Conservation (phyloP, 768 basidiomycete species). For the Hydnomerulius pinastri region DNA sequence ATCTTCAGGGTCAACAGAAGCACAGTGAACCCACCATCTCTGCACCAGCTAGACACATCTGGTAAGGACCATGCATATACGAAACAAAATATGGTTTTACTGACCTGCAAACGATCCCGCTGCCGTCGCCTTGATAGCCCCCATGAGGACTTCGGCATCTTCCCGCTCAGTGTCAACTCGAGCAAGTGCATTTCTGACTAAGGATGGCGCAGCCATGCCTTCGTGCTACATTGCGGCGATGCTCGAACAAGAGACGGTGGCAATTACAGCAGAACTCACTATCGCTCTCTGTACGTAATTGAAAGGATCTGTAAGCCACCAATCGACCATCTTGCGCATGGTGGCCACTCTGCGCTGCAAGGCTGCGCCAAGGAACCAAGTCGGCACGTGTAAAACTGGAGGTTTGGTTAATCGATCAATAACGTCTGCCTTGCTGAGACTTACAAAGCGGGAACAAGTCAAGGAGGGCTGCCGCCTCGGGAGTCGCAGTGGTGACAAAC, state of each 20-base stretch:
- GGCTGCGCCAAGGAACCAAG: slow-evolving; percentile 13
- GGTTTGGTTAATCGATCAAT: neutral
- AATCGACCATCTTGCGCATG: neutral
- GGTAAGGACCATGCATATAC: too few relatives aligned
- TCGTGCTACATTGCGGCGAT: too few relatives aligned
- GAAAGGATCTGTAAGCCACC: slow-evolving; percentile 9
- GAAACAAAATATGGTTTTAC: neutral
- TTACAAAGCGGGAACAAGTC: slow-evolving; percentile 1
- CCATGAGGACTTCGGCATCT: neutral
- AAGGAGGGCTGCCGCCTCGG: neutral
- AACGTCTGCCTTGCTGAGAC: neutral
- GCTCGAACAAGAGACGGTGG: too few relatives aligned
- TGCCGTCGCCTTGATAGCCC: slow-evolving; percentile 3
- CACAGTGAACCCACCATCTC: too few relatives aligned
- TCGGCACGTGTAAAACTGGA: slow-evolving; percentile 7
- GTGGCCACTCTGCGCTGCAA: slow-evolving; percentile 1
- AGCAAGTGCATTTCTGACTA: neutral
- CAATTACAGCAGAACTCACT: too few relatives aligned
- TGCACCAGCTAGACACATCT: too few relatives aligned
- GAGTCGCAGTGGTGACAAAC: neutral
- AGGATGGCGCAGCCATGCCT: neutral
- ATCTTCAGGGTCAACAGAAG: too few relatives aligned
- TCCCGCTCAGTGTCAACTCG: neutral
- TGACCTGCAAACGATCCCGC: slow-evolving; percentile 3
- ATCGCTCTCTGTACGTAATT: neutral